A percentile compares a stretch with the other conserved stretches of the same genome.
These are phyloP conservation scores for Auriscalpium microsporum DNA, from an alignment of 768 basidiomycete species.

Conservation along the genomic window DNA sequence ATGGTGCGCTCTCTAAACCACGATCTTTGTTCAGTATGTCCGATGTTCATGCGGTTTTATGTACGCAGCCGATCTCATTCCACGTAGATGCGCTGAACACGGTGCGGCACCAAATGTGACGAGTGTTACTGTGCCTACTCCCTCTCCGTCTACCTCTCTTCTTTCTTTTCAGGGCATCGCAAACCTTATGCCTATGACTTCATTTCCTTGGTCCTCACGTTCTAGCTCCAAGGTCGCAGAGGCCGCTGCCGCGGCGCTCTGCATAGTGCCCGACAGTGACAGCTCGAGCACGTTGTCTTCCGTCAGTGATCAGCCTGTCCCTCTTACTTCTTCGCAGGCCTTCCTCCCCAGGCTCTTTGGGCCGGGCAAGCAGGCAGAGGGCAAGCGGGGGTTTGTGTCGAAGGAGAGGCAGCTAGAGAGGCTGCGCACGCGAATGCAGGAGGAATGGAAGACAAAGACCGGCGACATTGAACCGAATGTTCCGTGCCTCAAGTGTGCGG, in stretches of 20 bases:
- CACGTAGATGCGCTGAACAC: neutral
- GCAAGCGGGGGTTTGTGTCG: slow-evolving; percentile 41
- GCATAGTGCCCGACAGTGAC: slow-evolving; percentile 13
- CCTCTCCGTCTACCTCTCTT: slow-evolving; percentile 44
- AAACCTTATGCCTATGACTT: slow-evolving; percentile 44
- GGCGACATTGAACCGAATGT: neutral
- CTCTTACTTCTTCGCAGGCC: slow-evolving; percentile 4
- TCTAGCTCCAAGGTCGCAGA: slow-evolving; percentile 1
- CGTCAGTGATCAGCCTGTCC: slow-evolving; percentile 8
- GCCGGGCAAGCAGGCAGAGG: slow-evolving; percentile 8
- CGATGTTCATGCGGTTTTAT: neutral
- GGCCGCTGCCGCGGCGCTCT: slow-evolving; percentile 6
- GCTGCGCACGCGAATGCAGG: slow-evolving; percentile 46
- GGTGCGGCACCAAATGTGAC: neutral
- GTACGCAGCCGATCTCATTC: neutral
- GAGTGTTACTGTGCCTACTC: neutral
- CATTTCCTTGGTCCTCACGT: slow-evolving; percentile 35
- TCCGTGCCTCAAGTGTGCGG: neutral
- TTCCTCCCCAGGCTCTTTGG: slow-evolving; percentile 8
- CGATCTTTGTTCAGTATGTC: neutral
- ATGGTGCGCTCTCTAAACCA: slow-evolving; percentile 1
- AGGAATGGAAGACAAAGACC: slow-evolving; percentile 16
- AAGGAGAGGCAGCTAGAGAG: slow-evolving; percentile 61
- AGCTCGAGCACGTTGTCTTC: slow-evolving; percentile 14
- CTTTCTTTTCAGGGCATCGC: slow-evolving; percentile 53